These are phyloP conservation scores for Gastrolobium villosum DNA, from an alignment of 306 rosid genomes.

Conservation along the genomic window DNA sequence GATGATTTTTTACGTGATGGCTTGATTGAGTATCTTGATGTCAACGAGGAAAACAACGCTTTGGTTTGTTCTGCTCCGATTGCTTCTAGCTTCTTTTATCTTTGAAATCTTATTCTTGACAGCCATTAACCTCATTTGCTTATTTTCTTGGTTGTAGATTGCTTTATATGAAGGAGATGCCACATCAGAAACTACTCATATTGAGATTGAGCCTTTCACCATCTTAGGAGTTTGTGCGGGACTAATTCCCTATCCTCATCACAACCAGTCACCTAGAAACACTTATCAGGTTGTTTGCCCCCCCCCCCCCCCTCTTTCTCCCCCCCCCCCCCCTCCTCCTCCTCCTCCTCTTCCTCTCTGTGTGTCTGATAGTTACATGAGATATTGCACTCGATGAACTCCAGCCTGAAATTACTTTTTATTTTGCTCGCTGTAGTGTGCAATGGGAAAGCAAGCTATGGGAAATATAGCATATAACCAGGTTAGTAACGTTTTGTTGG, in stretches of 20 bases:
- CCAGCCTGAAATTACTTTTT: conserved; percentile 33
- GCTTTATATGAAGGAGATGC: conserved; percentile 90
- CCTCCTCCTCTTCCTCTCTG: neutral
- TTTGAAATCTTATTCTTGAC: conserved; percentile 32
- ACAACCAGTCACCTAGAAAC: conserved; percentile 98
- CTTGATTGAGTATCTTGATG: conserved; percentile 95
- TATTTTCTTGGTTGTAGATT: conserved; percentile 62
- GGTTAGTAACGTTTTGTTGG: conserved; percentile 57
- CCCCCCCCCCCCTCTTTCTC: neutral
- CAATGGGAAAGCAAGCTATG: conserved; percentile 99
- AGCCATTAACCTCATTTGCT: conserved; percentile 8
- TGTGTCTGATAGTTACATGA: neutral
- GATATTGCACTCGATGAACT: conserved; percentile 21
- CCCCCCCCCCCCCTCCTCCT: neutral
- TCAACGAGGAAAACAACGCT: conserved; percentile 96
- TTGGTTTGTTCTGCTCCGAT: conserved; percentile 65
- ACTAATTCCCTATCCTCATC: conserved; percentile 97
- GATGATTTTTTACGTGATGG: conserved; percentile 89
- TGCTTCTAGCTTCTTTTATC: conserved; percentile 35
- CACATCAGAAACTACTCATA: conserved; percentile 75
- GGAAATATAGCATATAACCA: conserved; percentile 96
- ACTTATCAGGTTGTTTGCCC: conserved; percentile 80
- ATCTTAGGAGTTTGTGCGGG: conserved; percentile 94
- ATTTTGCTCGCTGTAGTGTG: conserved; percentile 67
- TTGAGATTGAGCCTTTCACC: conserved; percentile 96